A percentile compares a stretch with the other conserved stretches of the same genome.
Conservation (phyloP, 352 stramenopile species). For the Pythium scleroteichum region DNA sequence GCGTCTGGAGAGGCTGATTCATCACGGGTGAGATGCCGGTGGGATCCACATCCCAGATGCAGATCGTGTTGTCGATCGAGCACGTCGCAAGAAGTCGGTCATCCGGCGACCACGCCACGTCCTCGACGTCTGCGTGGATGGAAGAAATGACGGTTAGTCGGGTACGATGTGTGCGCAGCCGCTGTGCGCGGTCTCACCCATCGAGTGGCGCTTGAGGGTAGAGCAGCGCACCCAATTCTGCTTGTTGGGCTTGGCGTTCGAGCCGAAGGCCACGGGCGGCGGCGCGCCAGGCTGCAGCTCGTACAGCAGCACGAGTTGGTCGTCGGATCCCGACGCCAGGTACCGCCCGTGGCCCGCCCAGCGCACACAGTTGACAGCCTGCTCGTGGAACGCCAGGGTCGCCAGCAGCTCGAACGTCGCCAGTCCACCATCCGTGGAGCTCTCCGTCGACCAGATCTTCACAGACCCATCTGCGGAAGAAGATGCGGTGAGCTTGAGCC, state of each 20-base stretch:
- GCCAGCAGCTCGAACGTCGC: conserved; percentile 79
- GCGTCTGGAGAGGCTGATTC: conserved; percentile 76
- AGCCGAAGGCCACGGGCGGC: conserved; percentile 76
- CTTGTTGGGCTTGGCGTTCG: conserved; percentile 76
- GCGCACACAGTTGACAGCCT: conserved; percentile 86
- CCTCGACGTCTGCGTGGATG: conserved; percentile 65
- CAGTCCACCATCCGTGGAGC: conserved; percentile 35
- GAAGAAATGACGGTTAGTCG: background rate
- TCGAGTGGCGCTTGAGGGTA: conserved; percentile 83
- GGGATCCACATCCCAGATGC: conserved; percentile 82
- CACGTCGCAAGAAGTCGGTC: conserved; percentile 87
- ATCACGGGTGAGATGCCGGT: conserved; percentile 60
- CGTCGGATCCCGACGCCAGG: conserved; percentile 81
- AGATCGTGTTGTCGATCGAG: conserved; percentile 88
- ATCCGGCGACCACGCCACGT: conserved; percentile 86
- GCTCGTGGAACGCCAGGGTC: conserved; percentile 79
- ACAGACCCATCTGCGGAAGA: conserved; percentile 63
- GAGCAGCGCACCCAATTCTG: conserved; percentile 84
- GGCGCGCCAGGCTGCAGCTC: conserved; percentile 65
- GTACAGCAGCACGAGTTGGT: conserved; percentile 84
- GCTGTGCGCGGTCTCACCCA: conserved; percentile 41
- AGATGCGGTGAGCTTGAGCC: conserved; percentile 1
- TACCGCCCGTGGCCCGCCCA: conserved; percentile 80
- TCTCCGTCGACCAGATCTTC: conserved; percentile 80
- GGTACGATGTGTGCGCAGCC: background rate